Conservation (phyloP, 2,329 filamentous ascomycete genomes). For the Verticillium klebahnii region DNA sequence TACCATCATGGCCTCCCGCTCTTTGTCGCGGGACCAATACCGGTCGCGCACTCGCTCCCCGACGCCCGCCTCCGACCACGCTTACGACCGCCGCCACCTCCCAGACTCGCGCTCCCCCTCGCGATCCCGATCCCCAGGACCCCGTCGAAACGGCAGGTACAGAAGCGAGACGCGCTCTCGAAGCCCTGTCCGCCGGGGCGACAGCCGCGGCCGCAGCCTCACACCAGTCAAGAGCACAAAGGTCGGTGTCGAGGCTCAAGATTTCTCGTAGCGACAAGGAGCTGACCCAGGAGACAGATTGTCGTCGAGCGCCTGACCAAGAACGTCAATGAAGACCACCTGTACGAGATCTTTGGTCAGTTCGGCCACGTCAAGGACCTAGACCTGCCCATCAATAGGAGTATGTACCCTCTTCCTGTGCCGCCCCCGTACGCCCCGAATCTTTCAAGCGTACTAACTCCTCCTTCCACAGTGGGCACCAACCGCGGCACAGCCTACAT, state of each 20-base stretch:
- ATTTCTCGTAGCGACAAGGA: background rate
- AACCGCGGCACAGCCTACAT: conserved; percentile 95
- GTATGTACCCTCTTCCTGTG: background rate
- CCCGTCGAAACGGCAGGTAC: conserved; percentile 20
- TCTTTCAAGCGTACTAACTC: conserved; percentile 6
- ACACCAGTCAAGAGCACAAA: conserved; percentile 18
- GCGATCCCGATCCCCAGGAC: conserved; percentile 30
- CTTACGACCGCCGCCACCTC: conserved; percentile 26
- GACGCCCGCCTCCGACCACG: conserved; percentile 26
- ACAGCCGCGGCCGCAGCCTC: conserved; percentile 30
- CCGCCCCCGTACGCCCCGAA: no score
- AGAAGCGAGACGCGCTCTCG: conserved; percentile 19
- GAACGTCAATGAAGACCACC: conserved; percentile 84
- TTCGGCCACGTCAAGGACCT: conserved; percentile 85
- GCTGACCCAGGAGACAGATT: conserved; percentile 54
- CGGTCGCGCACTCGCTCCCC: conserved; percentile 26
- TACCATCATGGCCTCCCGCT: conserved; percentile 11
- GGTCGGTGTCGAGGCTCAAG: conserved; percentile 6
- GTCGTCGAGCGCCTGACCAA: conserved; percentile 95
- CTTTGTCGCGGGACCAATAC: conserved; percentile 22
- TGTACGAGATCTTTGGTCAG: conserved; percentile 85
- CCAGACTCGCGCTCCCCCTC: conserved; percentile 24
- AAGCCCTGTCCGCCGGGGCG: conserved; percentile 21
- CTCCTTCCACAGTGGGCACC: conserved; percentile 59
- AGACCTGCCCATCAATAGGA: conserved; percentile 84